A percentile compares a stretch with the other conserved stretches of the same genome.
Conservation (phyloP, 2,329 filamentous ascomycete genomes). For the Bipolaris bicolor region DNA sequence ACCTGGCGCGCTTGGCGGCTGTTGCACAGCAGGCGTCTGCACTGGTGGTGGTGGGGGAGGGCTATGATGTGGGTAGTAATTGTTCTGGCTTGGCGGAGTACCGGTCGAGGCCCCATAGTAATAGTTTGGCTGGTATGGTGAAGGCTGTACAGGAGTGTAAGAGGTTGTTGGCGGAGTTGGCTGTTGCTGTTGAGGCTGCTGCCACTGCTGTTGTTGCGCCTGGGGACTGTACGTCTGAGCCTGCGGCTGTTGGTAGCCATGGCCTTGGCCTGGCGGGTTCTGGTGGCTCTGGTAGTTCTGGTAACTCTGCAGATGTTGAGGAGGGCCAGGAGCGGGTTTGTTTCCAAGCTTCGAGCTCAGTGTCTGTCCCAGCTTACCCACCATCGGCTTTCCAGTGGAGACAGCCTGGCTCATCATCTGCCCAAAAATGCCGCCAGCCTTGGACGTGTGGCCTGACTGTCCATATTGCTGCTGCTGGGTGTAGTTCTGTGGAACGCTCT, state of each 20-base stretch:
- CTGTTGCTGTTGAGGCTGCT: constrained; percentile 24
- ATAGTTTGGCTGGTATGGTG: constrained; percentile 21
- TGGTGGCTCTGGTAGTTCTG: constrained; percentile 42
- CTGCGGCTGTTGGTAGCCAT: constrained; percentile 27
- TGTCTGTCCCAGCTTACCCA: constrained; percentile 46
- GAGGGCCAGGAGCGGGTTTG: constrained; percentile 21
- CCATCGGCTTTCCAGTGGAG: constrained; percentile 44
- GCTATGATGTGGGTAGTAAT: constrained; percentile 37
- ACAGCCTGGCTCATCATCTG: constrained; percentile 38
- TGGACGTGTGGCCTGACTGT: constrained; percentile 24
- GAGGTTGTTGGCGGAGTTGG: constrained; percentile 20
- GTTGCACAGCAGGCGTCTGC: constrained; percentile 18
- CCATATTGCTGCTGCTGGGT: constrained; percentile 28
- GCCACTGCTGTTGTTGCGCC: constrained; percentile 18
- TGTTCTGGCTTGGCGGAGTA: constrained; percentile 29
- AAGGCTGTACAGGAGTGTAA: constrained; percentile 12
- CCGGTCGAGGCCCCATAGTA: constrained; percentile 30
- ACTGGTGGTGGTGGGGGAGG: constrained; percentile 9
- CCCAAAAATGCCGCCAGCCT: constrained; percentile 33
- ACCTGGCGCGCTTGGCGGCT: neutral
- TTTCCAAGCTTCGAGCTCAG: constrained; percentile 44
- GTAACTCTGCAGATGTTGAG: constrained; percentile 24
- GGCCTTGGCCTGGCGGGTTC: constrained; percentile 26
- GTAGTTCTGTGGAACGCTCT: constrained; percentile 2
- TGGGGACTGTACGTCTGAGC: constrained; percentile 28